A percentile compares a stretch with the other conserved stretches of the same genome.
phyloP scores from a whole-genome alignment of 2,329 filamentous ascomycete genomes.

The Ophiostoma perfectum region DNA sequence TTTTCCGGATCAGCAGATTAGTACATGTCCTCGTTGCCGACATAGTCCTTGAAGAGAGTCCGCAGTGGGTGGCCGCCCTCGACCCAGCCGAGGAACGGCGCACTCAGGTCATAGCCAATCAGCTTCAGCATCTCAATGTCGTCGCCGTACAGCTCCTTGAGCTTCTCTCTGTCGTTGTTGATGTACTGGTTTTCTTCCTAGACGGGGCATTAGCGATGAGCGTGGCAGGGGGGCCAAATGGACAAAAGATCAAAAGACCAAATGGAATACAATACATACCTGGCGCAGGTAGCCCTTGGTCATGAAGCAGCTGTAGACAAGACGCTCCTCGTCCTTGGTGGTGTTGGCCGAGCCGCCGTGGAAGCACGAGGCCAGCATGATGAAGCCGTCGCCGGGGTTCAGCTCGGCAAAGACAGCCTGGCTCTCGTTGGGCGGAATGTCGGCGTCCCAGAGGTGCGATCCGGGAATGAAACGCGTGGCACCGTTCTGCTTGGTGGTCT shows the following conservation, averaged over 20 bases:
- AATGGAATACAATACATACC: too few relatives aligned
- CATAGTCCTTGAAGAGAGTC: conserved; percentile 13
- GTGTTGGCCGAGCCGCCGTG: conserved; percentile 31
- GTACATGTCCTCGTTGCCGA: conserved; percentile 19
- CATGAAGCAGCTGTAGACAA: conserved; percentile 20
- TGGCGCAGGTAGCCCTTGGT: conserved; percentile 22
- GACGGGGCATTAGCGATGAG: too few relatives aligned
- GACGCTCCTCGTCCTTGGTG: conserved; percentile 24
- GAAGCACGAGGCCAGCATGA: conserved; percentile 28
- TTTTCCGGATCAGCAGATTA: neutral
- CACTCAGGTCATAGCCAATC: conserved; percentile 29
- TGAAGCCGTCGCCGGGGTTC: conserved; percentile 27
- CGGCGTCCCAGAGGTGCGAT: conserved; percentile 33
- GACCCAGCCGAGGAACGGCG: conserved; percentile 23
- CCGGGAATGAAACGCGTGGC: conserved; percentile 37
- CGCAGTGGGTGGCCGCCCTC: conserved; percentile 27
- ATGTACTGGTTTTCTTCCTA: conserved; percentile 29
- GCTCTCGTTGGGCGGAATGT: conserved; percentile 27
- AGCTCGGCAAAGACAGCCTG: conserved; percentile 27
- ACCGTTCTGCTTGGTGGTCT: conserved; percentile 32
- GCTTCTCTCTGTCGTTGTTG: conserved; percentile 27
- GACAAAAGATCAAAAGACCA: too few relatives aligned
- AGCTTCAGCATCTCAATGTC: conserved; percentile 27
- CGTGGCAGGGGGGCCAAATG: too few relatives aligned
- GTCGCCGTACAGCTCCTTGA: conserved; percentile 21